These are phyloP conservation scores for Rhodocollybia butyracea DNA, from an alignment of 768 basidiomycete genomes.

Conservation along the genomic window DNA sequence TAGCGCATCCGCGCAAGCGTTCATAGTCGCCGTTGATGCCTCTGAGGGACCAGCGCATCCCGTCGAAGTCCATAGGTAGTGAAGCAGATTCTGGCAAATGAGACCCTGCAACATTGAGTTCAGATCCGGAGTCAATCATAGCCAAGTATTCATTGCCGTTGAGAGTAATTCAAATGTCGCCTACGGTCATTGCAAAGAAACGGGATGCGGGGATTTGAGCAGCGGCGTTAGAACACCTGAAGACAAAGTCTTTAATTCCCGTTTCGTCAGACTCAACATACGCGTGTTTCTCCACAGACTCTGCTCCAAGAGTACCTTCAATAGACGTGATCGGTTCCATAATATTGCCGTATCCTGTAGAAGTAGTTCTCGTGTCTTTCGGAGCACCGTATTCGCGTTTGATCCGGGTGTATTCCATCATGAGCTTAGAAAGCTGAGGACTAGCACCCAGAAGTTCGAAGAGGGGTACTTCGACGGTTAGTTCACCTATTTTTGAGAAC, in stretches of 20 bases:
- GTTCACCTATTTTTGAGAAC: not conserved
- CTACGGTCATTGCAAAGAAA: constrained; percentile 6
- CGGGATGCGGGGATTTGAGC: not conserved
- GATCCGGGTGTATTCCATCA: not conserved
- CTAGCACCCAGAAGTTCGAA: not conserved
- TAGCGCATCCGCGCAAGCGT: constrained; percentile 12
- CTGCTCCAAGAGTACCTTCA: not conserved
- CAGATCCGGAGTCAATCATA: constrained; percentile 7
- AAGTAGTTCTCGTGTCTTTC: not conserved
- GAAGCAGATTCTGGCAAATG: not conserved
- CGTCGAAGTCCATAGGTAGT: constrained; percentile 53
- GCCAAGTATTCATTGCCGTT: not conserved
- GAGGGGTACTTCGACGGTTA: not conserved
- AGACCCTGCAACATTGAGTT: not conserved
- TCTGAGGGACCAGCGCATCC: constrained; percentile 20
- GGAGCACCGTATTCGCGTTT: not conserved
- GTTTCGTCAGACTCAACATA: not conserved
- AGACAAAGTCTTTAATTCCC: not conserved
- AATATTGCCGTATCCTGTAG: not conserved
- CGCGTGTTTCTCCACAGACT: not conserved
- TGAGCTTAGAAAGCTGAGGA: not conserved
- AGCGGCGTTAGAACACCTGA: not conserved
- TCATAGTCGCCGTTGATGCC: constrained; percentile 20
- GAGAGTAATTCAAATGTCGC: not conserved
- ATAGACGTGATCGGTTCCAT: not conserved